These are phyloP conservation scores for Scedosporium boydii DNA, from an alignment of 2,329 filamentous ascomycete species.

Conservation along the genomic window DNA sequence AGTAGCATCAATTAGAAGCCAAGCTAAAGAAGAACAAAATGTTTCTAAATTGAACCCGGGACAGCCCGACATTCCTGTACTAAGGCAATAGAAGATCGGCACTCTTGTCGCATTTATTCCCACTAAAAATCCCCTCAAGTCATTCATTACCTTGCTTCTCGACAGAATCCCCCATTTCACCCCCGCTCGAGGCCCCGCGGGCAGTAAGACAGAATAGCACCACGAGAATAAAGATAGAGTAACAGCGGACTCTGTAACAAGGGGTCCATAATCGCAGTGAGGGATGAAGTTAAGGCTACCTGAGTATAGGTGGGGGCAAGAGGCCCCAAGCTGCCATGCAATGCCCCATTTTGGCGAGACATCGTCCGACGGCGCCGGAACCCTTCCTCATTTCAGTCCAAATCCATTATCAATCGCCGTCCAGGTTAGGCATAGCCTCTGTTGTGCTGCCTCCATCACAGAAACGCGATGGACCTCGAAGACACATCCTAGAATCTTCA, in stretches of 20 bases:
- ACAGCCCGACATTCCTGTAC: neutral
- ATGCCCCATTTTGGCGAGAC: neutral
- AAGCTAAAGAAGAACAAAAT: neutral
- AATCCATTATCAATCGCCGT: slow-evolving; percentile 4
- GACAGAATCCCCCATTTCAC: neutral
- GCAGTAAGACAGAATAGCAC: neutral
- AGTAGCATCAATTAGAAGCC: neutral
- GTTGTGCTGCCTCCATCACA: neutral
- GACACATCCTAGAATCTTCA: neutral
- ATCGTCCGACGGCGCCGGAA: neutral
- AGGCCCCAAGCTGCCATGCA: neutral
- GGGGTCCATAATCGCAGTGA: neutral
- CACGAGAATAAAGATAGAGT: neutral
- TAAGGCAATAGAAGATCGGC: neutral
- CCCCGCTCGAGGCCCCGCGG: neutral
- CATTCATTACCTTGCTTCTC: neutral
- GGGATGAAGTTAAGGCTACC: neutral
- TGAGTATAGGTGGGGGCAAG: neutral
- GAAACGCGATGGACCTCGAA: neutral
- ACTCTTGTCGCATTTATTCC: neutral
- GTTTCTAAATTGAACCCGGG: neutral
- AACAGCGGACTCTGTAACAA: neutral
- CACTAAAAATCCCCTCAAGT: neutral
- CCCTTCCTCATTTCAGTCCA: neutral
- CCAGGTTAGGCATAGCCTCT: neutral